Conservation (phyloP, 805 yeast genomes). For the Kazachstania kunashirensis region DNA sequence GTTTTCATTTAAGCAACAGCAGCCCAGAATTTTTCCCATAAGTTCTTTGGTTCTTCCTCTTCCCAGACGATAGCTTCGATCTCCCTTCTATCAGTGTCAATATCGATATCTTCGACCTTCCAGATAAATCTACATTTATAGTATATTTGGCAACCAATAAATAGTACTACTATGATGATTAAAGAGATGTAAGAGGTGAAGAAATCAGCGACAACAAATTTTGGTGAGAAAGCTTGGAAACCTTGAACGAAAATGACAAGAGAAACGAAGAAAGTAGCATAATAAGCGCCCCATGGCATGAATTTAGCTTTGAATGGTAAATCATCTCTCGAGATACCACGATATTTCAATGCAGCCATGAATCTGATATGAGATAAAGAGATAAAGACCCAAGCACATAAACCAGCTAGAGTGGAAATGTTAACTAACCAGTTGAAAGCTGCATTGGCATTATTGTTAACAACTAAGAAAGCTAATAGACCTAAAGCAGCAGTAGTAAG, state of each 20-base stretch:
- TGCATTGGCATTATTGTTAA: constrained; percentile 38
- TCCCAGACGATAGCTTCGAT: constrained; percentile 48
- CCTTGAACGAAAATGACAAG: constrained; percentile 62
- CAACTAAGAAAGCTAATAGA: constrained; percentile 46
- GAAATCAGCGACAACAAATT: constrained; percentile 43
- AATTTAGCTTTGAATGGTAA: constrained; percentile 59
- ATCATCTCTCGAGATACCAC: constrained; percentile 52
- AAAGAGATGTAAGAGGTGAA: constrained; percentile 58
- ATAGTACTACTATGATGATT: constrained; percentile 42
- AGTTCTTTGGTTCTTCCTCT: constrained; percentile 38
- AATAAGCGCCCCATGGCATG: constrained; percentile 58
- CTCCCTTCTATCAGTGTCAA: constrained; percentile 53
- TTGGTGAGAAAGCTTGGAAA: constrained; percentile 47
- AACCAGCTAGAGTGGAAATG: constrained; percentile 58
- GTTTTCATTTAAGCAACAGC: constrained; percentile 22
- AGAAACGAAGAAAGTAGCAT: constrained; percentile 44
- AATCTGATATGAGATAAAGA: constrained; percentile 49
- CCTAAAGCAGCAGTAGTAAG: constrained; percentile 47
- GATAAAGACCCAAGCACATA: constrained; percentile 58
- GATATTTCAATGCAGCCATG: constrained; percentile 49
- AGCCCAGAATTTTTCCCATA: constrained; percentile 49
- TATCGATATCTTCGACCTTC: constrained; percentile 50
- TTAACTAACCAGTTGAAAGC: constrained; percentile 62
- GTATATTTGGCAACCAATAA: constrained; percentile 42
- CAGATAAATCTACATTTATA: constrained; percentile 39